Evolutionary conservation across 192 early-diverging fungal species (phyloP), one percentile per base, ranked within the genome.

Genomic region (Umbelopsis sp.): DNA sequence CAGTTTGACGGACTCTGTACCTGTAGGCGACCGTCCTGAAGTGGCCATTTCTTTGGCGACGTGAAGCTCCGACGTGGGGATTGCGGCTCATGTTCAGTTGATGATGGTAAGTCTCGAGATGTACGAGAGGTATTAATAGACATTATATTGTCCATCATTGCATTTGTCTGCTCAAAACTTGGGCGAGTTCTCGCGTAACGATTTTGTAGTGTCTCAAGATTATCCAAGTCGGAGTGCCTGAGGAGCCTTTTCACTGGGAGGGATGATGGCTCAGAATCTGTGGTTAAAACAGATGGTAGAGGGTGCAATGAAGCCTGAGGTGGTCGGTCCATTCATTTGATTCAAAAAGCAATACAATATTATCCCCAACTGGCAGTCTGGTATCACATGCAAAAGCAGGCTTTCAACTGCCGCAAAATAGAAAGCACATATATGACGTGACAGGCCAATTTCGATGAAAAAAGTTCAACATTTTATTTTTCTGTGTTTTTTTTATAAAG

Each of bases 51-150:
- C 56, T 62, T 62, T 32, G 56, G 16, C 12, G 29, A 32, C 4
- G 56, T 62, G 29, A 62, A 62, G 56, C 56, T 62, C 56, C 56
- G 56, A 29, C 56, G 26, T 12, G 56, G 56, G 5, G 56, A 62
- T 62, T 36, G 56, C n/a, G 31, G 14, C 26, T 62, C 56, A 17
- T n/a, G n/a, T 17, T 21, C 47, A 21, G 16, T 49, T 49, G 29
- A 34, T 7, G 25, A 20, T 17, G 31, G 17, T 12, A 11, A 17
- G 29, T 32, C 17, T n/a, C 5, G 56, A 34, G 56, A 20, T 62
- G 56, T 29, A 17, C 24, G 14, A 11, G 56, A 34, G 56, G 56
- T 62, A 14, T 62, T 32, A 12, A 62, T 12, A 16, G 56, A 34
- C 56, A 62, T 62, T 1, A 62, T 16, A 62, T 62, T 62, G 29